phyloP scores from a whole-genome alignment of 2,329 filamentous ascomycete genomes.

The Colletotrichum spinosum region DNA sequence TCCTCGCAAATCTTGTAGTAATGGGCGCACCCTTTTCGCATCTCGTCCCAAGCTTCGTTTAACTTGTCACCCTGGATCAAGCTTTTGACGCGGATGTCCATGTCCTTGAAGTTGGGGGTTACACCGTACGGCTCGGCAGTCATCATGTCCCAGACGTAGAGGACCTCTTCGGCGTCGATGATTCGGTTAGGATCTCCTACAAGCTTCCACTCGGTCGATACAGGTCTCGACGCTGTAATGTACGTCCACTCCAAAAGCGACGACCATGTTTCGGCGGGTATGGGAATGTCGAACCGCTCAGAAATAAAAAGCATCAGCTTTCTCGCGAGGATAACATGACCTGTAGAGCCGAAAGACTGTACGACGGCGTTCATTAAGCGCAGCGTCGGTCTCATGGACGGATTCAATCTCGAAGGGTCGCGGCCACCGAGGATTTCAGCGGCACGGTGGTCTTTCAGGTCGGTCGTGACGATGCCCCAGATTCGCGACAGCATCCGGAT shows the following conservation, averaged over 20 bases:
- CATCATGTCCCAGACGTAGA: constrained; percentile 70
- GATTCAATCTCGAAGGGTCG: constrained; percentile 57
- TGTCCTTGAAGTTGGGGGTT: constrained; percentile 67
- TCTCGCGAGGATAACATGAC: constrained; percentile 68
- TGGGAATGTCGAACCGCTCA: constrained; percentile 65
- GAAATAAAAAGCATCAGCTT: constrained; percentile 73
- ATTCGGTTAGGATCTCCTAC: constrained; percentile 46
- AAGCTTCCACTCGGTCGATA: constrained; percentile 49
- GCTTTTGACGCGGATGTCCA: constrained; percentile 56
- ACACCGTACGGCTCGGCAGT: constrained; percentile 67
- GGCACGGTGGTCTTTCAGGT: constrained; percentile 36
- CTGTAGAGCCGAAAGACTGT: constrained; percentile 75
- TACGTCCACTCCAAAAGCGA: constrained; percentile 76
- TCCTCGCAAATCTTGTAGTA: constrained; percentile 24
- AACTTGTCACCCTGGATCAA: constrained; percentile 45
- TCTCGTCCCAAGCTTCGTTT: constrained; percentile 26
- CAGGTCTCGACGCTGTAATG: constrained; percentile 59
- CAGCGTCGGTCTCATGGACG: constrained; percentile 67
- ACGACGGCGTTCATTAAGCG: constrained; percentile 74
- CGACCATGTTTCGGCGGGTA: constrained; percentile 71
- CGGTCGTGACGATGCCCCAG: constrained; percentile 22
- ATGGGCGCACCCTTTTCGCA: constrained; percentile 3
- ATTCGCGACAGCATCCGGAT: constrained; percentile 13
- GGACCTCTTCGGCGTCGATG: constrained; percentile 57
- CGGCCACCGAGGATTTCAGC: constrained; percentile 43